Percentiles rank a stretch among this genome's conserved stretches.
Conservation (phyloP, 352 stramenopile genomes). For the Blastocystis sp. region DNA sequence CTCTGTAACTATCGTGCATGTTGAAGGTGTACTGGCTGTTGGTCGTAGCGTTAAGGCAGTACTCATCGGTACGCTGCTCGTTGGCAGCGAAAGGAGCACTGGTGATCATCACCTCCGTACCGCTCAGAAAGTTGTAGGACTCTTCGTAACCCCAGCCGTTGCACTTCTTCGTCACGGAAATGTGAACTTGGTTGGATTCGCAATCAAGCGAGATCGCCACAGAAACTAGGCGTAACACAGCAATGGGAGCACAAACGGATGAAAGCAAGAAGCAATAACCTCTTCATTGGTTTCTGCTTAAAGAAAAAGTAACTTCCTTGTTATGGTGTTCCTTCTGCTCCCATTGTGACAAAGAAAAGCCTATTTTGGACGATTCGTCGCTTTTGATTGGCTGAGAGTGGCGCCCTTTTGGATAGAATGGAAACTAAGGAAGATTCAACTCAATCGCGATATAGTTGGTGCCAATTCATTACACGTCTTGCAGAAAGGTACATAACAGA, state of each 20-base stretch:
- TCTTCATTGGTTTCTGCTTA: not conserved
- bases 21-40: constrained; percentile 17
- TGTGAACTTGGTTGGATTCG: not conserved
- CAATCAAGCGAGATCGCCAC: not conserved
- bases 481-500: not conserved
- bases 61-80: constrained; percentile 11
- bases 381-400: not conserved
- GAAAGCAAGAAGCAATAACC: not conserved
- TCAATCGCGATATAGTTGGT: not conserved
- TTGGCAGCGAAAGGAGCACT: constrained; percentile 22
- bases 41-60: not conserved
- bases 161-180: constrained; percentile 18
- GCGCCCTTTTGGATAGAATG: not conserved
- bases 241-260: not conserved
- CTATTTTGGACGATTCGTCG: not conserved
- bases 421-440: not conserved
- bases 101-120: not conserved
- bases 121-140: constrained; percentile 18
- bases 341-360: not conserved
- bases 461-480: not conserved
- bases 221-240: not conserved
- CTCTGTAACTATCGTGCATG: not conserved
- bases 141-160: not conserved
- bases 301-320: not conserved
- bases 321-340: too few species aligned